These are phyloP conservation scores for Neonothopanus nambi DNA, from an alignment of 1,284 basidiomycete genomes.

Conservation along the genomic window DNA sequence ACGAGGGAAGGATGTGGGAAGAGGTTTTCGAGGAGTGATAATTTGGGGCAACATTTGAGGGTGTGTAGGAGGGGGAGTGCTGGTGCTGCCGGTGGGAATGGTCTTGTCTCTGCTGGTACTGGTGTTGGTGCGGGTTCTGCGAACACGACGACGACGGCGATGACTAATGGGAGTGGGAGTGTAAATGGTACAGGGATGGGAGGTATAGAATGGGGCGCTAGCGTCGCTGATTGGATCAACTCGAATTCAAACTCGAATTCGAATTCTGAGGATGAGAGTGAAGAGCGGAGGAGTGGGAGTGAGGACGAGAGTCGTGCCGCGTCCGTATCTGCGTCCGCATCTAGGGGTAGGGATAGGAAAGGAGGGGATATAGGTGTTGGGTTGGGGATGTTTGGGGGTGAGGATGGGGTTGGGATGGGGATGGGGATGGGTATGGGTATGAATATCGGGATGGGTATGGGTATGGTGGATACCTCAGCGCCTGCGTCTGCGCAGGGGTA, in stretches of 20 bases:
- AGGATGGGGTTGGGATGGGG: constrained; percentile 23
- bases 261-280: constrained; percentile 20
- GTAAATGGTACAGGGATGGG: background rate
- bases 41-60: constrained; percentile 79
- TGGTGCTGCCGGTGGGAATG: constrained; percentile 37
- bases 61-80: constrained; percentile 51
- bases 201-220: constrained; percentile 4
- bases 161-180: background rate
- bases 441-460: background rate
- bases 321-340: background rate
- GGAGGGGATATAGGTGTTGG: constrained; percentile 28
- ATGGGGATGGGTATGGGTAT: constrained; percentile 30
- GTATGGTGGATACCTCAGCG: background rate
- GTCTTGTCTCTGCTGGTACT: background rate
- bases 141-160: no score
- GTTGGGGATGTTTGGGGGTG: constrained; percentile 31
- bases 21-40: constrained; percentile 83
- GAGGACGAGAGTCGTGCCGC: constrained; percentile 26
- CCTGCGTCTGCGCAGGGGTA: no score
- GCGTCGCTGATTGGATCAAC: constrained; percentile 20
- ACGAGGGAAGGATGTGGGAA: constrained; percentile 59
- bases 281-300: constrained; percentile 24
- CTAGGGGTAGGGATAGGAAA: constrained; percentile 19
- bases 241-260: constrained; percentile 18
- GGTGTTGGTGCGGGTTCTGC: no score